Evolutionary conservation across 441 rosid species (phyloP), one percentile per base, ranked within the genome.

Genomic region (Populus hybrid): DNA sequence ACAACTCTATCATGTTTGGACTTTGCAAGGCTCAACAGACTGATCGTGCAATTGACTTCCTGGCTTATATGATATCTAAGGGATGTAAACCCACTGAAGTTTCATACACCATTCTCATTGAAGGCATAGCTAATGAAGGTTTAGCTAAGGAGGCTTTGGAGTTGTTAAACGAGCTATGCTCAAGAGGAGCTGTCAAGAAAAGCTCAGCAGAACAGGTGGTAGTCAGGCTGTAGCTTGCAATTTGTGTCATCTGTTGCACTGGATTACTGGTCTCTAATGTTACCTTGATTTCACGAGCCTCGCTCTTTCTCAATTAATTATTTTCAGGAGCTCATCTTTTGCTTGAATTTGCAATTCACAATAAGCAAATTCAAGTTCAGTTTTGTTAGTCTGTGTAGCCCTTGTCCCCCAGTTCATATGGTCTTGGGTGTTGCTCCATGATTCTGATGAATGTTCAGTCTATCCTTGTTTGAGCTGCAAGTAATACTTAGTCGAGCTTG

Each of bases 41-140:
- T 26, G 92, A 84, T 33, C 88, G 86, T 61, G 99, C 99, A 29
- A 92, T 95, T n/a, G 97, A 95, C 85, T 90, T 93, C 84, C 87
- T 95, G 87, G 92, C 87, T 53, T 86, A 83, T 79, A 95, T 93
- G 98, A 90, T 95, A 35, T 86, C 82, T 26, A 87, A 89, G 86
- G 93, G 95, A 73, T 91, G 94, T 83, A 91, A 87, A 78, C 98
- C 99, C 56, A 87, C 89, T 50, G 96, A 93, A 82, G 83, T 87
- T 74, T 90, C 99, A 7, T 95, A 92, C 78, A 89, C 91, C 11
- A 88, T 91, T 82, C 90, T 95, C 74, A 83, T 95, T 63, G 96
- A 95, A 83, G 99, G 99, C 77, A 80, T 95, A 72, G 93, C 98
- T 28, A 79, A 82, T 73, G 93, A 93, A 86, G 99, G 99, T 68